Evolutionary conservation across 2,329 filamentous ascomycete genomes (phyloP).

Genomic region (Eutypa lata): DNA sequence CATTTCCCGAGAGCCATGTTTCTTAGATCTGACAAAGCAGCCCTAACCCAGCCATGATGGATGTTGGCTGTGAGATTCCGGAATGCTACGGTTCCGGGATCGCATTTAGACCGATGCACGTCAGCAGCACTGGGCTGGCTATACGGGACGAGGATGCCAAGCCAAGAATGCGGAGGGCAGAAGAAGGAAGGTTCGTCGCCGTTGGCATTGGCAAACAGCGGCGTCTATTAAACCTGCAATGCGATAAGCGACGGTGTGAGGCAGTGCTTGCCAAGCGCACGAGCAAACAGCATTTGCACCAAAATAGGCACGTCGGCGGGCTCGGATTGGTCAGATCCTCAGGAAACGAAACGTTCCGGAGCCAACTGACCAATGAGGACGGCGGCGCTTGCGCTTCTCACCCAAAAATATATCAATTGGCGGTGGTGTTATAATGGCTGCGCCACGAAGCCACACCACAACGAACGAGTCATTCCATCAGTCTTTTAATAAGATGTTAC

Average conservation of each 20-base stretch:
- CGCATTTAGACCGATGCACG: neutral
- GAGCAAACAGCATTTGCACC: neutral
- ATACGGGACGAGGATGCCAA: neutral
- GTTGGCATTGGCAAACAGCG: too few species aligned
- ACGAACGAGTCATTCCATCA: too few species aligned
- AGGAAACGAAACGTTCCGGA: neutral
- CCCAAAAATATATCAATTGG: neutral
- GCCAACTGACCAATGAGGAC: neutral
- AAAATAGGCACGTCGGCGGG: neutral
- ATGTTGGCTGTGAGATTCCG: neutral
- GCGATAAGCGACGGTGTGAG: neutral
- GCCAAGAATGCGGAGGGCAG: neutral
- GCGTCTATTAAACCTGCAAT: too few species aligned
- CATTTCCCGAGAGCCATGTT: neutral
- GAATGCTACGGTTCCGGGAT: neutral
- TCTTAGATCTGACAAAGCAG: neutral
- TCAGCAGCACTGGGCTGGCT: neutral
- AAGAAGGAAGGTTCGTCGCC: too few species aligned
- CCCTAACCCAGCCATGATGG: neutral
- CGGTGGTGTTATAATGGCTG: too few species aligned
- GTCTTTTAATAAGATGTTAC: too few species aligned
- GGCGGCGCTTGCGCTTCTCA: neutral
- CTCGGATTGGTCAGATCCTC: neutral
- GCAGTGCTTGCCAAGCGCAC: neutral
- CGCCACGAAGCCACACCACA: too few species aligned